Percentiles rank a stretch among this genome's conserved stretches.
Evolutionary conservation across 2,329 filamentous ascomycete species (phyloP).

Genomic region (Monilinia fructigena): DNA sequence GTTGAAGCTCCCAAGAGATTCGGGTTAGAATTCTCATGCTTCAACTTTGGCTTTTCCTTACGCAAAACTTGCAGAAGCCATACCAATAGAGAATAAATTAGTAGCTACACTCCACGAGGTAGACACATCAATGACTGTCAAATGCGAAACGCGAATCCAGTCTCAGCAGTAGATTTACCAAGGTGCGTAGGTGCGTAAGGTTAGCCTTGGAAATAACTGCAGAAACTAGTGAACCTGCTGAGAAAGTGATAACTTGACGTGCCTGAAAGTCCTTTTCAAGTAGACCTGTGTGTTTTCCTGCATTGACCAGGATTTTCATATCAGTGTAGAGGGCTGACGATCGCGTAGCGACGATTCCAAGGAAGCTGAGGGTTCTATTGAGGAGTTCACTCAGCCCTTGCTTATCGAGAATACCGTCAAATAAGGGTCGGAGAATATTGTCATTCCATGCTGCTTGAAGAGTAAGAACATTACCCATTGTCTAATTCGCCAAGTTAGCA

Average conservation of each 20-base stretch:
- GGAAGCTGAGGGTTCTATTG: slow-evolving; percentile 71
- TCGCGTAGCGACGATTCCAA: slow-evolving; percentile 66
- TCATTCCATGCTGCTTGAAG: slow-evolving; percentile 78
- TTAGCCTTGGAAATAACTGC: slow-evolving; percentile 12
- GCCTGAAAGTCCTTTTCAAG: slow-evolving; percentile 20
- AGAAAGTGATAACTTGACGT: slow-evolving; percentile 22
- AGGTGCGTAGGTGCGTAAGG: slow-evolving; percentile 4
- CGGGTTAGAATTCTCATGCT: slow-evolving; percentile 10
- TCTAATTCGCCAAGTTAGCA: slow-evolving; percentile 47
- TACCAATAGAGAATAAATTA: slow-evolving; percentile 9
- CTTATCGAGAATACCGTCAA: slow-evolving; percentile 57
- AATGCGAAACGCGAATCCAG: not conserved
- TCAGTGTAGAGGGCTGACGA: slow-evolving; percentile 75
- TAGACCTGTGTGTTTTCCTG: slow-evolving; percentile 31
- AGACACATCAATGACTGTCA: not conserved
- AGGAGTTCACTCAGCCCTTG: slow-evolving; percentile 61
- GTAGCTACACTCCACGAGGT: slow-evolving; percentile 15
- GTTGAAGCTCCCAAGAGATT: not conserved
- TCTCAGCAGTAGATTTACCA: slow-evolving; percentile 16
- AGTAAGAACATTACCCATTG: slow-evolving; percentile 97
- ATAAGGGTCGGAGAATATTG: slow-evolving; percentile 54
- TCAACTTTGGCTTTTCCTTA: slow-evolving; percentile 1
- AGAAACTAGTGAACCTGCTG: slow-evolving; percentile 17
- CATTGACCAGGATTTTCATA: slow-evolving; percentile 64
- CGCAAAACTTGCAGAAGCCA: slow-evolving; percentile 9